These are phyloP conservation scores for Ajuga chamaepitys DNA, from an alignment of 257 asterid genomes.

Conservation along the genomic window DNA sequence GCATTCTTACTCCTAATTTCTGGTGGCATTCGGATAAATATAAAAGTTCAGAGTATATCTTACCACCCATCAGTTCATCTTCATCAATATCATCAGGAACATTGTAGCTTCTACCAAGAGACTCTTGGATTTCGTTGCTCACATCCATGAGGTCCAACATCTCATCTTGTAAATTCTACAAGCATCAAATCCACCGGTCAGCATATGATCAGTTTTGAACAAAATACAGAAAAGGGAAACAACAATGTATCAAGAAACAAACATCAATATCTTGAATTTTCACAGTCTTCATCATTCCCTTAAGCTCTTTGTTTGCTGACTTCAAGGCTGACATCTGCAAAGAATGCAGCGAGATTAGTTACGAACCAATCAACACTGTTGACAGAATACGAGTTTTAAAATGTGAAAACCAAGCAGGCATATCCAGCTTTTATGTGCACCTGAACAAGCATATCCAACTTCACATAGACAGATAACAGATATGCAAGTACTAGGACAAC, in stretches of 20 bases:
- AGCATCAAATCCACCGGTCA: constrained; percentile 3
- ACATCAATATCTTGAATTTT: constrained; percentile 98
- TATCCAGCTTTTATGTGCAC: constrained; percentile 19
- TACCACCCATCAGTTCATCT: constrained; percentile 97
- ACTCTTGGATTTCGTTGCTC: constrained; percentile 92
- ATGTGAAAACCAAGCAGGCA: constrained; percentile 13
- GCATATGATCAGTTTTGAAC: constrained; percentile 6
- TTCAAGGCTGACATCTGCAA: constrained; percentile 95
- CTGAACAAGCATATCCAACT: constrained; percentile 16
- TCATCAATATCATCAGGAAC: constrained; percentile 97
- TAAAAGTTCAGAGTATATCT: constrained; percentile 17
- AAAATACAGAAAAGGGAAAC: constrained; percentile 7
- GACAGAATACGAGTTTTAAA: constrained; percentile 14
- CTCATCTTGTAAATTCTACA: constrained; percentile 92
- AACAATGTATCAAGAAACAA: constrained; percentile 24
- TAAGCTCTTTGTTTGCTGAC: constrained; percentile 87
- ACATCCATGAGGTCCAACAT: constrained; percentile 99
- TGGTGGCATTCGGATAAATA: not conserved
- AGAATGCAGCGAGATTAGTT: constrained; percentile 11
- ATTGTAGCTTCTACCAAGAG: constrained; percentile 92
- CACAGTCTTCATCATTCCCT: constrained; percentile 99
- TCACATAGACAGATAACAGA: not conserved
- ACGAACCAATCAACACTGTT: not conserved
- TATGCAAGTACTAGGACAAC: constrained; percentile 15
- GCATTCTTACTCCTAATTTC: not conserved